Conservation (phyloP, 2,329 filamentous ascomycete species). For the Knoxdaviesia capensis region DNA sequence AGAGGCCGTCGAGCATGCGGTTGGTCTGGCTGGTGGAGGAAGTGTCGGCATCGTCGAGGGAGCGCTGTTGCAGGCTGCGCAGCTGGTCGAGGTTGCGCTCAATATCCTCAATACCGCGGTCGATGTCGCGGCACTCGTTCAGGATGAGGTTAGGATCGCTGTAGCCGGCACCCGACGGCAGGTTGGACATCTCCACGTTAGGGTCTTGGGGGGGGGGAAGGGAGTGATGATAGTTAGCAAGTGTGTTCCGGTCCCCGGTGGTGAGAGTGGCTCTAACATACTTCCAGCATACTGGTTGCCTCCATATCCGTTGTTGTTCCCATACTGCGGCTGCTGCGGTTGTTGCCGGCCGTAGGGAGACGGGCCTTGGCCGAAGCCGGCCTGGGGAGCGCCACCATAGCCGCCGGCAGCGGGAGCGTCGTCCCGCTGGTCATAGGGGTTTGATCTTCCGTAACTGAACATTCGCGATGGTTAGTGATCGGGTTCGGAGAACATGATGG, state of each 20-base stretch:
- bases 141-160: constrained; percentile 57
- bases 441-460: constrained; percentile 8
- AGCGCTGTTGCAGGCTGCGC: constrained; percentile 47
- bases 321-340: constrained; percentile 2
- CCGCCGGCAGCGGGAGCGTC: constrained; percentile 13
- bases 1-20: constrained; percentile 51
- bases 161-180: constrained; percentile 3
- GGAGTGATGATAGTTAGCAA: too few species aligned
- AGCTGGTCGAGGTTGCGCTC: constrained; percentile 54
- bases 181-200: constrained; percentile 6
- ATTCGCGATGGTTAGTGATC: constrained; percentile 1
- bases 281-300: constrained; percentile 10
- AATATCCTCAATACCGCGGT: constrained; percentile 55
- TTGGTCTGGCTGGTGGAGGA: constrained; percentile 43
- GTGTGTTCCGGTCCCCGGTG: constrained; percentile 1
- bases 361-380: constrained; percentile 11
- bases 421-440: constrained; percentile 39
- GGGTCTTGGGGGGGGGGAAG: background rate
- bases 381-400: constrained; percentile 14
- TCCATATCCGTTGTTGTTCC: constrained; percentile 15
- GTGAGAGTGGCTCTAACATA: constrained; percentile 3
- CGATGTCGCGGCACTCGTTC: constrained; percentile 68
- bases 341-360: constrained; percentile 6
- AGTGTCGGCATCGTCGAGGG: constrained; percentile 57
- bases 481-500: background rate